These are phyloP conservation scores for Tuber magnatum DNA, from an alignment of 495 filamentous ascomycete genomes.

Conservation along the genomic window DNA sequence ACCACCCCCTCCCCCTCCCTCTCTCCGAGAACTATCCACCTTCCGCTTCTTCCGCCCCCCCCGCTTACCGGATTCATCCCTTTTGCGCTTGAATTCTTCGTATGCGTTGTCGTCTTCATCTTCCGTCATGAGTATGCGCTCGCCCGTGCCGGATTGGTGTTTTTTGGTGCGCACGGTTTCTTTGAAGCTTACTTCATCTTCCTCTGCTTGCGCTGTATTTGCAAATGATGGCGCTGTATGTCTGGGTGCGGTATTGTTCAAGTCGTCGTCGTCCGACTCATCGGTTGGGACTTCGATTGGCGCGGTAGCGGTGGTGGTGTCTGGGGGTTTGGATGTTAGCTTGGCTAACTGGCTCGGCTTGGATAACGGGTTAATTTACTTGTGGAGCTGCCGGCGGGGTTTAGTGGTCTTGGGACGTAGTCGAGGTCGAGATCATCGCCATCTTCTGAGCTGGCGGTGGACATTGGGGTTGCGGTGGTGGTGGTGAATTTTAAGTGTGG, in stretches of 20 bases:
- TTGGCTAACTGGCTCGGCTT: background rate
- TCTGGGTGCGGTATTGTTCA: background rate
- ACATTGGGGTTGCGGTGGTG: background rate
- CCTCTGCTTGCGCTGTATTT: background rate
- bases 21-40: slow-evolving; percentile 2
- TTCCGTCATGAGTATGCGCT: slow-evolving; percentile 38
- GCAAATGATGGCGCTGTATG: background rate
- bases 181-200: background rate
- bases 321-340: background rate
- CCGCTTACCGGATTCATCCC: slow-evolving; percentile 10
- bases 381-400: background rate
- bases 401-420: background rate
- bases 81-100: slow-evolving; percentile 40
- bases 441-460: background rate
- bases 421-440: background rate
- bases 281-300: background rate
- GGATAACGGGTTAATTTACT: background rate
- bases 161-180: slow-evolving; percentile 21
- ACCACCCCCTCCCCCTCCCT: slow-evolving; percentile 2
- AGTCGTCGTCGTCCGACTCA: background rate
- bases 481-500: background rate
- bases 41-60: slow-evolving; percentile 18
- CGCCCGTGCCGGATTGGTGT: slow-evolving; percentile 24
- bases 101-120: slow-evolving; percentile 41
- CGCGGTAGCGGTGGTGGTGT: background rate